Evolutionary conservation across 1,139 yeast genomes (phyloP).

Genomic region (Meyerozyma sp.): DNA sequence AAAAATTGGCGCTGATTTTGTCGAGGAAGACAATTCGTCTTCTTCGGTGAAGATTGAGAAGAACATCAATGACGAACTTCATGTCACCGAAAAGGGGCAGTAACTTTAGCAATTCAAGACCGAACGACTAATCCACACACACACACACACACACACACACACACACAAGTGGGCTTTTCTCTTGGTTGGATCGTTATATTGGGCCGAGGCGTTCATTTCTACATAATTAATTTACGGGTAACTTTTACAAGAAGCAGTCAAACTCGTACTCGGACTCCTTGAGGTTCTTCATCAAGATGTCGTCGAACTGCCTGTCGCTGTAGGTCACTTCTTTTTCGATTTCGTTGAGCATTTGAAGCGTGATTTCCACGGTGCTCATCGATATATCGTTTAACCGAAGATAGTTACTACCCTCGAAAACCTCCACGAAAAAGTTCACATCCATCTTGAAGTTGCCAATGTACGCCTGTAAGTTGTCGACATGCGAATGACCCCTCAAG

Average conservation of each 20-base stretch:
- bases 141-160: neutral
- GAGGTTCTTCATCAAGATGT: conserved; percentile 23
- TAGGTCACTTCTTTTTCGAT: conserved; percentile 16
- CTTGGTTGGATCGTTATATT: neutral
- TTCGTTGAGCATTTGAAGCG: conserved; percentile 28
- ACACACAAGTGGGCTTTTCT: neutral
- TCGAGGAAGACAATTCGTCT: neutral
- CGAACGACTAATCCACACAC: neutral
- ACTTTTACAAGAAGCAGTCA: conserved; percentile 14
- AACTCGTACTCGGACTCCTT: conserved; percentile 31
- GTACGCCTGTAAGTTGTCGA: conserved; percentile 18
- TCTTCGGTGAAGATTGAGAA: neutral
- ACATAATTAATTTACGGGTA: conserved; percentile 2
- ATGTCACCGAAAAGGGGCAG: neutral
- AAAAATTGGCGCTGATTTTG: conserved; percentile 7
- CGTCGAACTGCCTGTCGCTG: conserved; percentile 23
- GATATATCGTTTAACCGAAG: conserved; percentile 34
- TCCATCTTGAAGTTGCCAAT: conserved; percentile 23
- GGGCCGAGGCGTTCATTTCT: conserved; percentile 1
- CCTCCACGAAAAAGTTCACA: conserved; percentile 34
- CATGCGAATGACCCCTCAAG: conserved; percentile 15
- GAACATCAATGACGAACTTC: neutral
- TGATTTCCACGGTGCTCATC: conserved; percentile 30
- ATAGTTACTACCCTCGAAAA: conserved; percentile 33
- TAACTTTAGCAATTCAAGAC: neutral